Base-by-base conservation (phyloP, 257 asterid species). In the Nicotiana noctiflora region DNA sequence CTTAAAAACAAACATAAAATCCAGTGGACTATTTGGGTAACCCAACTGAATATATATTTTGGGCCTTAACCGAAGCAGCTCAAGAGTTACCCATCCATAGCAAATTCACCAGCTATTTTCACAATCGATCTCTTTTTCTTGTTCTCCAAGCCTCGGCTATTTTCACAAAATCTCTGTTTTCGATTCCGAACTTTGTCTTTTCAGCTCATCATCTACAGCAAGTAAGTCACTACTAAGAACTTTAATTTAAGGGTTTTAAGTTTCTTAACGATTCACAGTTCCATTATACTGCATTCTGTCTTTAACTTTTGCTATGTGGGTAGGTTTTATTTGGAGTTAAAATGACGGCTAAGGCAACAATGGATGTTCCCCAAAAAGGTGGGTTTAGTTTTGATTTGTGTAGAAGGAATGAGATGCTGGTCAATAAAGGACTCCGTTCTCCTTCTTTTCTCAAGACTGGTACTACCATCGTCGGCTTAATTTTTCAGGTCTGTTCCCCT, bases 401-500 rank as follows among this genome's bases (percentile, higher is more conserved):
- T 89, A 88, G 76, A 81, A 92, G 99, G 89, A 95, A 95, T 81
- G 92, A 83, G 29, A 95, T 95, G 98, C 96, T 95, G 51, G 85
- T 46, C 76, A 86, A 88, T 46, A 93, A 93, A 86, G 98, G 98
- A 85, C 87, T 91, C 79, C 87, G 88, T 75, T 61, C 77, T 62
- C 89, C 97, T 14, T 84, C 92, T 13, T 95, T 85, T 82, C 97
- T 95, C 75, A 95, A 95, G 89, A 95, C 99, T 65, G 99, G 99
- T 61, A 95, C 99, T 56, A 95, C 98, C 46, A 95, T 95, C 34
- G 98, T 95, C 11, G 98, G 98, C 37, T 84, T 95, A 82, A 85
- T 95, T 85, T 95, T 91, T 77, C 76, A 91, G 98, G 98, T 93
- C 79, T 5, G 1, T 40, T 68, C 0, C 77, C 59, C 14, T 31